Conservation (phyloP, 1,139 yeast genomes). For the Kodamaea anthophila region DNA sequence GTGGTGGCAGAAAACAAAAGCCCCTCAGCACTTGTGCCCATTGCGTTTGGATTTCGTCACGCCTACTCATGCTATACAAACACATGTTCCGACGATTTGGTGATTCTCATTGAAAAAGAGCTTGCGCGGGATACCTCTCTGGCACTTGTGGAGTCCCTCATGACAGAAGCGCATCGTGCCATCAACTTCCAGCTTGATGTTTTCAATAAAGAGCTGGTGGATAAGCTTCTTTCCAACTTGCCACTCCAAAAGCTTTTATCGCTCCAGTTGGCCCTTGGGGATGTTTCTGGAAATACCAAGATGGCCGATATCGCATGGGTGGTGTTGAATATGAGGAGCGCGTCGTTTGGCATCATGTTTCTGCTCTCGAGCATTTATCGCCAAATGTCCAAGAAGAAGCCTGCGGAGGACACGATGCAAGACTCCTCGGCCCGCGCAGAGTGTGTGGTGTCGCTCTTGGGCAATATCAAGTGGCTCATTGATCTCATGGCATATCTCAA, state of each 20-base stretch:
- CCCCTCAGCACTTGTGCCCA: no score
- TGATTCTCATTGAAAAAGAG: slow-evolving; percentile 48
- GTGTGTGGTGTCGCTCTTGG: slow-evolving; percentile 55
- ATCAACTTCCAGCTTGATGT: slow-evolving; percentile 62
- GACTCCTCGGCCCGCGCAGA: slow-evolving; percentile 56
- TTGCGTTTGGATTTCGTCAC: slow-evolving; percentile 59
- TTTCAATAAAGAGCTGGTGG: slow-evolving; percentile 61
- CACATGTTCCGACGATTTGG: slow-evolving; percentile 59
- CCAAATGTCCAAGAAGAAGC: slow-evolving; percentile 47
- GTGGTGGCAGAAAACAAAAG: no score
- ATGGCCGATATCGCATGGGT: slow-evolving; percentile 61
- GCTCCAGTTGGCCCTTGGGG: slow-evolving; percentile 64
- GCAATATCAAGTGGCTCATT: slow-evolving; percentile 73
- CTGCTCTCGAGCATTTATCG: slow-evolving; percentile 58
- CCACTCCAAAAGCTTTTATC: slow-evolving; percentile 63
- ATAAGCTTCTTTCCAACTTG: slow-evolving; percentile 64
- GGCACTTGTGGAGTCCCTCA: slow-evolving; percentile 36
- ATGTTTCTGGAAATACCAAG: slow-evolving; percentile 24
- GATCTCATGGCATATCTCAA: slow-evolving; percentile 61
- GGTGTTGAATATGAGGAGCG: slow-evolving; percentile 60
- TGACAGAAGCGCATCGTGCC: slow-evolving; percentile 64
- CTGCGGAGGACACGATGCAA: slow-evolving; percentile 42
- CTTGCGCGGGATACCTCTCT: slow-evolving; percentile 20
- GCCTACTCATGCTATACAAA: slow-evolving; percentile 64
- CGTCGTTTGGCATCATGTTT: slow-evolving; percentile 71